Evolutionary conservation across 345 rosid species (phyloP).

Genomic region (Gossypium arboreum): DNA sequence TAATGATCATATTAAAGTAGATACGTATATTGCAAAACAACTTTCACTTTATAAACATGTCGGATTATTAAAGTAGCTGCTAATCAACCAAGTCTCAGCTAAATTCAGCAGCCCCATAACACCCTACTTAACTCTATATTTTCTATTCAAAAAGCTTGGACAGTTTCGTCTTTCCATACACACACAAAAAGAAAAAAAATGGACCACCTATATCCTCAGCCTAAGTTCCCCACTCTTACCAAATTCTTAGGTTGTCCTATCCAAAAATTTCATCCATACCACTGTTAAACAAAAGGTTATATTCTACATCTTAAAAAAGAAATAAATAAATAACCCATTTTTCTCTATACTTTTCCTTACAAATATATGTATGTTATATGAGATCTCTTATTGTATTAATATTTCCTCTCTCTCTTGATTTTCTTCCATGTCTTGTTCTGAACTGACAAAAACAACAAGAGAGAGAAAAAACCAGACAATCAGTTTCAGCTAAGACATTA

Average conservation of each 20-base stretch:
- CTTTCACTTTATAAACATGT: background rate
- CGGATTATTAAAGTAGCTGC: background rate
- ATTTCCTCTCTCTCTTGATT: constrained; percentile 7
- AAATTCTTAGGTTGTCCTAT: background rate
- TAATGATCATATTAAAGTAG: no score
- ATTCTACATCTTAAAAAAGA: background rate
- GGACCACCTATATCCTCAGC: background rate
- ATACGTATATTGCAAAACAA: background rate
- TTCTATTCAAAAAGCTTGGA: background rate
- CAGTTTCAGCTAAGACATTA: background rate
- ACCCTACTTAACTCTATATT: background rate
- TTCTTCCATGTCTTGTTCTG: constrained; percentile 15
- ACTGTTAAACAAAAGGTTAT: no score
- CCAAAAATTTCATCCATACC: background rate
- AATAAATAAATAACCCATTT: background rate
- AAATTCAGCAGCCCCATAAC: background rate
- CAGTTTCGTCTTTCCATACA: background rate
- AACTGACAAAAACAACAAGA: constrained; percentile 21
- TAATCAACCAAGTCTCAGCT: background rate
- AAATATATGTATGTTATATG: background rate
- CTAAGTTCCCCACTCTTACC: background rate
- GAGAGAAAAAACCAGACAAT: constrained; percentile 7
- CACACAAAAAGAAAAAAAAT: background rate
- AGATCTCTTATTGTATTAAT: constrained; percentile 12
- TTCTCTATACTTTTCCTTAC: background rate